Percentiles rank a stretch among this genome's conserved stretches.
Evolutionary conservation across 805 yeast species (phyloP).

Genomic region (Lipomyces oligophaga): DNA sequence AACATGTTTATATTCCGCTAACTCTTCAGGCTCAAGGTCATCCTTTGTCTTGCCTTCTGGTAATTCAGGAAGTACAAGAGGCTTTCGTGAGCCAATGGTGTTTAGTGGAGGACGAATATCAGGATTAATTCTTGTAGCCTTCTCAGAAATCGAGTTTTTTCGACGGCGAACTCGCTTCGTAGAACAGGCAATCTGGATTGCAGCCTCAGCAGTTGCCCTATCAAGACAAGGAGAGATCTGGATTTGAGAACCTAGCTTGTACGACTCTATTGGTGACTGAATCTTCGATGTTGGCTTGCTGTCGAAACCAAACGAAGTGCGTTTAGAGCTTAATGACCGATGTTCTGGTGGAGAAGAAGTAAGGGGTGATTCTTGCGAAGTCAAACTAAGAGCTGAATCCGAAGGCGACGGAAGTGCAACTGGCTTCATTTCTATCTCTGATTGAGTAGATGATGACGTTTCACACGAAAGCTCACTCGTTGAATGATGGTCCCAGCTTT

Average conservation of each 20-base stretch:
- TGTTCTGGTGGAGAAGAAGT: neutral
- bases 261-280: too few species aligned
- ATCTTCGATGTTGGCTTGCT: neutral
- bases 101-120: slow-evolving; percentile 23
- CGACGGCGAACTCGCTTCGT: slow-evolving; percentile 28
- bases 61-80: slow-evolving; percentile 23
- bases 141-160: slow-evolving; percentile 27
- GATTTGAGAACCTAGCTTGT: too few species aligned
- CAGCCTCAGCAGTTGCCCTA: slow-evolving; percentile 23
- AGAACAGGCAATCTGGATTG: slow-evolving; percentile 24
- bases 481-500: too few species aligned
- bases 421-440: too few species aligned
- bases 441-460: too few species aligned
- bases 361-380: slow-evolving; percentile 1
- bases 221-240: slow-evolving; percentile 22
- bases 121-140: slow-evolving; percentile 20
- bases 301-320: neutral
- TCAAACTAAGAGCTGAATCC: neutral
- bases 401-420: neutral
- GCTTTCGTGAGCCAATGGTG: slow-evolving; percentile 28
- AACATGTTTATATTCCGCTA: slow-evolving; percentile 26
- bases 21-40: slow-evolving; percentile 24
- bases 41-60: slow-evolving; percentile 29
- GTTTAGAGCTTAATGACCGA: neutral
- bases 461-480: too few species aligned